Conservation (phyloP, 148 eudicot genomes). For the Drosera capensis region DNA sequence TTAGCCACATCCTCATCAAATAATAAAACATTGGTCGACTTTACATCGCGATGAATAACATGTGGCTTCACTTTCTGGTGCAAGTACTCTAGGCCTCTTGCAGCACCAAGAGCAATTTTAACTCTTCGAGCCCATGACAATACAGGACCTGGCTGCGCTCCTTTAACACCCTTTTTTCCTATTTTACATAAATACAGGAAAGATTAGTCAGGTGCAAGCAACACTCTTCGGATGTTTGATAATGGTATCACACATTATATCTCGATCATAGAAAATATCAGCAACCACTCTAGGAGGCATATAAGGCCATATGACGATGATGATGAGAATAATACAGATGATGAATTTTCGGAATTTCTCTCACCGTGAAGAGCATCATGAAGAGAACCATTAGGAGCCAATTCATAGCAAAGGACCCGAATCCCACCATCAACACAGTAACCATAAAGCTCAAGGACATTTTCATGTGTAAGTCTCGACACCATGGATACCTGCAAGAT, state of each 20-base stretch:
- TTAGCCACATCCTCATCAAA: constrained; percentile 72
- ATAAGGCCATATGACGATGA: too few relatives aligned
- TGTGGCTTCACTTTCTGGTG: constrained; percentile 69
- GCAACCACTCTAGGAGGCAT: too few relatives aligned
- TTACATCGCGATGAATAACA: constrained; percentile 69
- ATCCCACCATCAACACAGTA: constrained; percentile 49
- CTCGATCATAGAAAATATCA: too few relatives aligned
- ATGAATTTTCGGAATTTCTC: too few relatives aligned
- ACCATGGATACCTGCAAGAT: constrained; percentile 52
- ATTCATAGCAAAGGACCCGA: constrained; percentile 64
- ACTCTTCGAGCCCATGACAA: constrained; percentile 71
- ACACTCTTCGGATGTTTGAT: too few relatives aligned
- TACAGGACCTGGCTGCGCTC: constrained; percentile 71
- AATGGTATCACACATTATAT: too few relatives aligned
- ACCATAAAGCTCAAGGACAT: constrained; percentile 63
- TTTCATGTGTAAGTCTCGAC: constrained; percentile 56
- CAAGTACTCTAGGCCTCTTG: constrained; percentile 68
- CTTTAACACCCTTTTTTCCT: constrained; percentile 72
- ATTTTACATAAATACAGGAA: background rate
- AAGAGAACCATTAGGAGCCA: constrained; percentile 64
- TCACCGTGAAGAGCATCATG: constrained; percentile 80
- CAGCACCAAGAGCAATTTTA: constrained; percentile 78
- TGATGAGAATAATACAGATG: too few relatives aligned
- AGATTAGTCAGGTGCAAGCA: too few relatives aligned
- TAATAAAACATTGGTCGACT: constrained; percentile 66